These are phyloP conservation scores for Raffaelea deltoideospora DNA, from an alignment of 2,329 filamentous ascomycete genomes.

Conservation along the genomic window DNA sequence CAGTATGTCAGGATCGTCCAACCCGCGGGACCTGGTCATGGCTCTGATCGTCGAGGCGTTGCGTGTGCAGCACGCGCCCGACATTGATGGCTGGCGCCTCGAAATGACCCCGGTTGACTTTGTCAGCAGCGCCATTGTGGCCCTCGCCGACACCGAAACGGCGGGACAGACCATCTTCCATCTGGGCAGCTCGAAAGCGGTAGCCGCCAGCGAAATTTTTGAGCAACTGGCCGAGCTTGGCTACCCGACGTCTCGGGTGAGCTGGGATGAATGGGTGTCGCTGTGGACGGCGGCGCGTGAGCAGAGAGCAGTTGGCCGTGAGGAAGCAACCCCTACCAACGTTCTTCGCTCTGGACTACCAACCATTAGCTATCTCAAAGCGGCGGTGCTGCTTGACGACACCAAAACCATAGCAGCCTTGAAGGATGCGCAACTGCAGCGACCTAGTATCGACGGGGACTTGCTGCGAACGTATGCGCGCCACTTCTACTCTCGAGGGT, in stretches of 20 bases:
- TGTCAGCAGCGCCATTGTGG: conserved; percentile 58
- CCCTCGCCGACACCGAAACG: conserved; percentile 31
- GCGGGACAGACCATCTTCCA: conserved; percentile 42
- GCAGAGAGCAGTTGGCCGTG: conserved; percentile 23
- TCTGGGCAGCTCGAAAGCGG: conserved; percentile 56
- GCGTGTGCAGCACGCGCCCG: conserved; percentile 52
- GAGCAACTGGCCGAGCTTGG: conserved; percentile 49
- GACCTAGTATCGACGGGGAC: conserved; percentile 52
- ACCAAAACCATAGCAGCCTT: conserved; percentile 16
- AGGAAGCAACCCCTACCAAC: conserved; percentile 62
- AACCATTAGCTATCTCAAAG: conserved; percentile 52
- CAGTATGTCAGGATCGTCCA: conserved; percentile 58
- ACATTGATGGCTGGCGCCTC: conserved; percentile 59
- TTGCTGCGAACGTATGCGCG: conserved; percentile 67
- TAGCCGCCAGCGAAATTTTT: conserved; percentile 52
- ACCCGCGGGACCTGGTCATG: conserved; percentile 64
- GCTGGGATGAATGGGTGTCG: conserved; percentile 59
- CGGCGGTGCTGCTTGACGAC: conserved; percentile 61
- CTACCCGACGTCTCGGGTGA: conserved; percentile 50
- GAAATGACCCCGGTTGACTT: conserved; percentile 81
- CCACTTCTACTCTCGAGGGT: conserved; percentile 67
- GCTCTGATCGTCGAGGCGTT: conserved; percentile 65
- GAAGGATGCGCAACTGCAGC: conserved; percentile 45
- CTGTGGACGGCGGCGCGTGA: conserved; percentile 33
- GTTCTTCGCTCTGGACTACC: conserved; percentile 73